phyloP scores from a whole-genome alignment of 495 filamentous ascomycete species.

The Xylaria sp. region DNA sequence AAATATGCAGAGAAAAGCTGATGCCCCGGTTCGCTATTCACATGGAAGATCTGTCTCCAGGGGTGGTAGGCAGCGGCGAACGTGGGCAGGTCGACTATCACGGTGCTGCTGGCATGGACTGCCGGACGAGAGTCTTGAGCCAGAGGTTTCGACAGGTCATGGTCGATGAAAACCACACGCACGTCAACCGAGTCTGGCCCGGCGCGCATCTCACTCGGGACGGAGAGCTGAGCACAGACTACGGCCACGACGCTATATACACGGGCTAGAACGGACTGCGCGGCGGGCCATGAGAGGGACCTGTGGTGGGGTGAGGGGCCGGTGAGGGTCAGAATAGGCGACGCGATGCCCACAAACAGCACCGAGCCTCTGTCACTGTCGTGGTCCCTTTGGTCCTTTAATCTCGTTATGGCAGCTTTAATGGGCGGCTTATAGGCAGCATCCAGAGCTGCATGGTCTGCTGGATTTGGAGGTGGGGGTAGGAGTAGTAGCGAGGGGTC shows the following conservation, averaged over 20 bases:
- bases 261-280: conserved; percentile 74
- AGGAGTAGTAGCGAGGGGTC: conserved; percentile 65
- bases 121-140: conserved; percentile 36
- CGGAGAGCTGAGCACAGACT: conserved; percentile 65
- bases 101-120: conserved; percentile 52
- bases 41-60: conserved; percentile 76
- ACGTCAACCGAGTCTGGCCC: conserved; percentile 77
- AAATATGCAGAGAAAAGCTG: conserved; percentile 50
- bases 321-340: conserved; percentile 56
- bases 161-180: conserved; percentile 74
- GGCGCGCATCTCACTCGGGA: conserved; percentile 64
- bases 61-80: conserved; percentile 67
- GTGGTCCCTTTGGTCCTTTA: conserved; percentile 41
- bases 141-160: conserved; percentile 51
- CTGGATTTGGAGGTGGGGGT: conserved; percentile 60
- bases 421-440: conserved; percentile 66
- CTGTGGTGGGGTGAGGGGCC: conserved; percentile 53
- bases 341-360: conserved; percentile 63
- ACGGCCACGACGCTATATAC: conserved; percentile 80
- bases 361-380: conserved; percentile 43
- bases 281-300: conserved; percentile 61
- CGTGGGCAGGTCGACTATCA: conserved; percentile 69
- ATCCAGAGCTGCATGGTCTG: conserved; percentile 52
- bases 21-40: conserved; percentile 64
- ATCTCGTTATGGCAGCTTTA: conserved; percentile 50